Evolutionary conservation across 371 early-diverging fungal genomes (phyloP), one percentile per base, ranked within the genome.

Genomic region (Rhizopus arrhizus): DNA sequence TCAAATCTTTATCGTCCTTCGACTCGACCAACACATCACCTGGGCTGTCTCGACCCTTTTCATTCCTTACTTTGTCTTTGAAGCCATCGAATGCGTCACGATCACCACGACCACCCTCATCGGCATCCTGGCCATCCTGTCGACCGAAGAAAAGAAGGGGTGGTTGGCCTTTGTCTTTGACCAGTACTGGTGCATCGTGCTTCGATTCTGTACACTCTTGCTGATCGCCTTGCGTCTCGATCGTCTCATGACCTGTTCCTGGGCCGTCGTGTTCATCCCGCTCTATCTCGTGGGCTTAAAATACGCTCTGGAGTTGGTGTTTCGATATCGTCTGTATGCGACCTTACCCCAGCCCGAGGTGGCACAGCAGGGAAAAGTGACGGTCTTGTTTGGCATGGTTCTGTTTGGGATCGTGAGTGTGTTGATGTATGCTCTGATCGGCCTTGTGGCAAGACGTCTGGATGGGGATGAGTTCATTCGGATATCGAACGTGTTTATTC

Each of bases 221-320:
- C 69, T 94, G 29, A 72, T 94, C 5, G 74, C 83, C 32, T 62
- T 85, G 16, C 84, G 85, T 40, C 74, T 90, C 58, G 85, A 89
- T 70, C 66, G 70, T 9, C 47, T 72, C 11, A 74, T 84, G 53
- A 70, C 65, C 8, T 82, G 80, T 60, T 82, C 84, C n/a, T 92
- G 92, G 93, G 85, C 67, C 0, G 54, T 90, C n/a, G 82, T 91
- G 10, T 94, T 95, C 67, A 82, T 87, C 16, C 96, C 96, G 0
- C 61, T 85, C 9, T 94, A 91, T 65, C 64, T 93, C 22, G 74
- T 85, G 16, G 87, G 84, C 5, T 48, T 87, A 59, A 82, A 85
- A 64, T 86, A 85, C 65, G 66, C 78, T 9, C 22, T 85, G 13
- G 67, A 82, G 55, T 67, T 91, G 40, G 61, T 74, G 3, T 43